These are phyloP conservation scores for Comarum palustre DNA, from an alignment of 306 rosid species.

Conservation along the genomic window DNA sequence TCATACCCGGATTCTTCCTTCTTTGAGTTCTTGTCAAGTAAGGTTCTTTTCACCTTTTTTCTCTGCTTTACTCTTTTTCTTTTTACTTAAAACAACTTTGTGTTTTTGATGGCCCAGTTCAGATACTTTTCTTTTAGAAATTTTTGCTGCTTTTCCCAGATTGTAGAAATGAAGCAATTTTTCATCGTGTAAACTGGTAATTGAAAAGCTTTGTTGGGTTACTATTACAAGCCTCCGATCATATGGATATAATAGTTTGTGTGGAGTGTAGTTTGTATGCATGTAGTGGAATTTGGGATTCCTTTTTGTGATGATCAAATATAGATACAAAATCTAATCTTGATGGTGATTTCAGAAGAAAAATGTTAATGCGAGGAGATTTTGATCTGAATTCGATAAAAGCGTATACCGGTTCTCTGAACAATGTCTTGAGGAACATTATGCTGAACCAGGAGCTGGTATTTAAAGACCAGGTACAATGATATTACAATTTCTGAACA, in stretches of 20 bases:
- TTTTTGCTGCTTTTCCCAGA: conserved; percentile 6
- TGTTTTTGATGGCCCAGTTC: background rate
- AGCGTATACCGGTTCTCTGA: conserved; percentile 25
- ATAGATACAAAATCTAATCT: conserved; percentile 15
- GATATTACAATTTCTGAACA: conserved; percentile 1
- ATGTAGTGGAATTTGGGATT: conserved; percentile 4
- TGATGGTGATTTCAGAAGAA: conserved; percentile 11
- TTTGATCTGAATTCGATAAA: conserved; percentile 38
- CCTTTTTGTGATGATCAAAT: background rate
- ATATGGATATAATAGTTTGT: background rate
- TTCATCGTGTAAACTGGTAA: background rate
- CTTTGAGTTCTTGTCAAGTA: background rate
- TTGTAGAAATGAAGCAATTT: background rate
- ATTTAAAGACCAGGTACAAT: conserved; percentile 50
- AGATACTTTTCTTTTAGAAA: background rate
- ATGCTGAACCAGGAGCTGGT: conserved; percentile 55
- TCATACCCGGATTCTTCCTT: background rate
- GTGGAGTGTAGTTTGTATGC: background rate
- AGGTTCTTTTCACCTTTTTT: background rate
- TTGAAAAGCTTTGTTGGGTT: background rate
- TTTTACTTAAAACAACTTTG: background rate
- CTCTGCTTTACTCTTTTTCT: background rate
- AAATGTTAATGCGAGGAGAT: conserved; percentile 43
- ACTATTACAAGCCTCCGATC: background rate
- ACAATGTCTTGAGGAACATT: conserved; percentile 44